Evolutionary conservation across 352 stramenopile genomes (phyloP).

Genomic region (Globisporangium splendens): DNA sequence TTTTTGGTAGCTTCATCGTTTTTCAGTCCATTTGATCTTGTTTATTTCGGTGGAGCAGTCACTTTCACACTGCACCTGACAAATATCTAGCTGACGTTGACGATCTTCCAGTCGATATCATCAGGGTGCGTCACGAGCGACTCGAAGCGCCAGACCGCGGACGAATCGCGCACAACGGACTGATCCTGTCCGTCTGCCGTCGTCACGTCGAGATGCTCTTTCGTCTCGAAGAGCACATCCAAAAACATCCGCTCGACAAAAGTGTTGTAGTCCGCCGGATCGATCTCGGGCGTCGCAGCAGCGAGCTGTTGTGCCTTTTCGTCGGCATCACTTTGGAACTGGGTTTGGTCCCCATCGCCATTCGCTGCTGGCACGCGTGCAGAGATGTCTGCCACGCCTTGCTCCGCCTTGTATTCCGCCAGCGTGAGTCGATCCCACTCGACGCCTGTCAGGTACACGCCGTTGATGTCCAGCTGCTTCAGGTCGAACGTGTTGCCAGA

Average conservation of each 20-base stretch:
- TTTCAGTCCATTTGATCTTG: too few species aligned
- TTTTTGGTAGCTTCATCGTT: too few species aligned
- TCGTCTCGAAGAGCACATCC: slow-evolving; percentile 35
- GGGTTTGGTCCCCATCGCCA: slow-evolving; percentile 10
- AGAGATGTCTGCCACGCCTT: slow-evolving; percentile 17
- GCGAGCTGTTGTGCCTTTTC: neutral
- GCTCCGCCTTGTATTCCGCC: slow-evolving; percentile 37
- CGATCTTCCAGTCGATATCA: slow-evolving; percentile 65
- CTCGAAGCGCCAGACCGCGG: slow-evolving; percentile 47
- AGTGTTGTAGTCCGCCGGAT: slow-evolving; percentile 21
- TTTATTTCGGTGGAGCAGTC: too few species aligned
- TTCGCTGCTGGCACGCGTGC: slow-evolving; percentile 1
- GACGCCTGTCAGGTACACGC: slow-evolving; percentile 38
- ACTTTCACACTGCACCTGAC: too few species aligned
- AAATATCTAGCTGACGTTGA: slow-evolving; percentile 15
- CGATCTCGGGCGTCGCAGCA: slow-evolving; percentile 16
- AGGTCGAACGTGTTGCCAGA: slow-evolving; percentile 42
- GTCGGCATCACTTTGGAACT: neutral
- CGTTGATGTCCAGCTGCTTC: slow-evolving; percentile 47
- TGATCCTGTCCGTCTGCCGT: slow-evolving; percentile 24
- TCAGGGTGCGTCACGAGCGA: slow-evolving; percentile 50
- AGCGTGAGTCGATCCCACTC: slow-evolving; percentile 46
- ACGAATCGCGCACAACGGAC: slow-evolving; percentile 25
- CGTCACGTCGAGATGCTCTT: slow-evolving; percentile 39
- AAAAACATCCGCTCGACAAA: slow-evolving; percentile 39